Base-by-base conservation (phyloP, 305 asterid species). In the Withania somnifera region DNA sequence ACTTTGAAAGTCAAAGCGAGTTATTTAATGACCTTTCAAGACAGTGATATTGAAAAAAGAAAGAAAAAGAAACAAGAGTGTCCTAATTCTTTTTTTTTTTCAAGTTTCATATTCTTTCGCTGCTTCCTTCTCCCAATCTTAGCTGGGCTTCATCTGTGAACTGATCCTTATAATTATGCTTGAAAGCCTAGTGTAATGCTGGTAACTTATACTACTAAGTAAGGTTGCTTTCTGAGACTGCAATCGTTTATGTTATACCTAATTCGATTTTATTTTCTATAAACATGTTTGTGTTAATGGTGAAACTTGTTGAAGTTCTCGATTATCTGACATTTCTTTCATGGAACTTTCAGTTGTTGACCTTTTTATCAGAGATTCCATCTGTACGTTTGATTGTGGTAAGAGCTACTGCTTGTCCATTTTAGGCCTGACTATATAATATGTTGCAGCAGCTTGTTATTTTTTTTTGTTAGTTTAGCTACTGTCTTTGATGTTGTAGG, bases 381-480 rank as follows among this genome's bases (percentile, higher is more conserved):
- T 86, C 97, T 36, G 97, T 94, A 82, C 94, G 90, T 34, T 38
- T 92, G 68, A 86, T 94, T 88, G 98, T 95, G 98, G 99, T 95
- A 94, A 81, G 98, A 53, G 54, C 83, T 80, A 73, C 61, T 50
- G 56, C 40, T 63, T 57, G 61, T 76, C 58, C 78, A 47, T 79
- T 79, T 75, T 82, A 83, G 17, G 71, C 83, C 60, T 54, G 45
- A 11, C 83, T 36, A 83, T 77, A 53, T 82, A 60, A 32, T 67
- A 63, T 78, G 60, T 61, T 19, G 1, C 63, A 47, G 58, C 58
- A 45, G 50, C 84, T 52, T 13, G 19, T 28, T 30, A 45, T 67
- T 24, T 79, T 78, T 34, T 83, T 85, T 11, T 36, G 54, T 79
- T 83, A 67, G 58, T 81, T 45, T 83, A 40, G 42, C 73, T 63